Conservation (phyloP, 163 green algal species). For the Scenedesmus sp. region DNA sequence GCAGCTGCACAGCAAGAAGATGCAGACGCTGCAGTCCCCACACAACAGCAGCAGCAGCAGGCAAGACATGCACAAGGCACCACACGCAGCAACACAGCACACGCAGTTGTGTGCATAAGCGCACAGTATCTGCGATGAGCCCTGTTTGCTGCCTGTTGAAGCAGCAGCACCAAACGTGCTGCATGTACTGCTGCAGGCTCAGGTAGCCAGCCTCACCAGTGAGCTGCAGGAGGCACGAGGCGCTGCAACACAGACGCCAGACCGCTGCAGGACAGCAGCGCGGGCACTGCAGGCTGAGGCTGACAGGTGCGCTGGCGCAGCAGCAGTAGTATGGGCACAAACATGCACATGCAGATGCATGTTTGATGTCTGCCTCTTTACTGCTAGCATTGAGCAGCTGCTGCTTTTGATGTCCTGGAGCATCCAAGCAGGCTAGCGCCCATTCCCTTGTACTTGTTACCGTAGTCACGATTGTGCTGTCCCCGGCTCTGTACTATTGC, state of each 20-base stretch:
- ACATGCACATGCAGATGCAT: background rate
- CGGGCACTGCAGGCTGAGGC: constrained; percentile 43
- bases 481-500: background rate
- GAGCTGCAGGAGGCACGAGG: constrained; percentile 32
- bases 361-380: background rate
- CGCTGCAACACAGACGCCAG: constrained; percentile 36
- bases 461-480: too few species aligned
- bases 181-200: constrained; percentile 16
- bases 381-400: background rate
- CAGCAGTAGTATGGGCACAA: background rate
- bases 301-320: constrained; percentile 29
- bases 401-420: background rate
- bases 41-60: background rate
- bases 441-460: too few species aligned
- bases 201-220: constrained; percentile 2
- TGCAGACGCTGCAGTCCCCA: background rate
- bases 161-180: background rate
- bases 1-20: background rate
- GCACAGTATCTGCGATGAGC: too few species aligned
- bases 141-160: background rate
- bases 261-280: constrained; percentile 44
- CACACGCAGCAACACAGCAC: background rate
- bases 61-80: background rate
- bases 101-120: background rate
- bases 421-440: background rate